Conservation (phyloP, 108 stramenopile species). For the Aureococcus anophagefferens region DNA sequence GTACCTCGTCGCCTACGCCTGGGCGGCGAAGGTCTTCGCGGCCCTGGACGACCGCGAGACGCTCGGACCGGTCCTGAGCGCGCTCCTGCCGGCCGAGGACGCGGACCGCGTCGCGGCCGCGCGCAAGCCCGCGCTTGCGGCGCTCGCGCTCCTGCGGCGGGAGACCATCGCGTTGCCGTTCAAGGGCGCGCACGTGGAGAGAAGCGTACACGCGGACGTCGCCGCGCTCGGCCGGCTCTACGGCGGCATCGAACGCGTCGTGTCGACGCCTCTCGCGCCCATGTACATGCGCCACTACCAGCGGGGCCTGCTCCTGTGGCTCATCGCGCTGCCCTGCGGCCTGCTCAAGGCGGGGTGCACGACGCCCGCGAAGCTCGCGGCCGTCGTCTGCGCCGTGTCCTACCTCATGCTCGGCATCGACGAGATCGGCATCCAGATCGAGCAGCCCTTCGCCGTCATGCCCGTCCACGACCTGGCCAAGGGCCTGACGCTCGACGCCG, state of each 20-base stretch:
- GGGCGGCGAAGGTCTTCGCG: not conserved
- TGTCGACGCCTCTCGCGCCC: not conserved
- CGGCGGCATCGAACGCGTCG: not conserved
- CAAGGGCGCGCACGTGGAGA: not conserved
- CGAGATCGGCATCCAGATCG: not conserved
- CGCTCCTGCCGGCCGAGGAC: not conserved
- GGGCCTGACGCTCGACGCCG: not conserved
- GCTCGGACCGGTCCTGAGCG: not conserved
- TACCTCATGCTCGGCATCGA: not conserved
- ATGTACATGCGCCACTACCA: not conserved
- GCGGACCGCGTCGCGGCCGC: not conserved
- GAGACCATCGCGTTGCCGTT: not conserved
- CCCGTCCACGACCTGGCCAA: not conserved
- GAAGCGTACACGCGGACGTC: not conserved
- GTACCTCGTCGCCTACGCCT: not conserved
- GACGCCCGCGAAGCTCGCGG: not conserved
- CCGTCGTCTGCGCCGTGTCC: not conserved
- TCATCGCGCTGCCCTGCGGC: not conserved
- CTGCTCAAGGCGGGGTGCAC: not conserved
- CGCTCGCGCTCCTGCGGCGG: not conserved
- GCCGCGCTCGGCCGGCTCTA: not conserved
- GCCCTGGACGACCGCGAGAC: not conserved
- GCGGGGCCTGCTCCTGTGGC: not conserved
- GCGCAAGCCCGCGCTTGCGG: not conserved
- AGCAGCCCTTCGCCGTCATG: not conserved